Evolutionary conservation across 2,329 filamentous ascomycete genomes (phyloP), one percentile per base, ranked within the genome.

Genomic region (Trichophyton equinum): DNA sequence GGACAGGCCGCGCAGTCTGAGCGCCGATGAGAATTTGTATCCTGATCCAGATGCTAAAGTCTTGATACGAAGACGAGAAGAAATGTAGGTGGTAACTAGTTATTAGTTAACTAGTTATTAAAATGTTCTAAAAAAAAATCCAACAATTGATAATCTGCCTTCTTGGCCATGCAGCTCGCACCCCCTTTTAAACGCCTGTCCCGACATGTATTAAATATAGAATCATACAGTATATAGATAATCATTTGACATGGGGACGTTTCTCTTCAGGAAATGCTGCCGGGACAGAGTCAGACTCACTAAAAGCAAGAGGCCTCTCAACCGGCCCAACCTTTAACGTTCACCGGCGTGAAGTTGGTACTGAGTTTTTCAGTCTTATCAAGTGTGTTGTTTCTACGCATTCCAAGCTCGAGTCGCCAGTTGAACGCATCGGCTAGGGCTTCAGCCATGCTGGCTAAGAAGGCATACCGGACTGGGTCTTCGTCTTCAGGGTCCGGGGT

Each of bases 391-490:
- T 66, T 57, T 40, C 66, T 63, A 13, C 60, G 62, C 60, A 65
- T 44, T 11, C 65, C 66, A 33, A 63, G 61, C 59, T 65, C 61
- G 9, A 69, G 61, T 25, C 64, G 60, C 61, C 65, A 68, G 57
- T 69, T 69, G 49, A 68, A 67, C 6, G 67, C 66, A 20, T 66
- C 60, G 2, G 61, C 59, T 33, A 68, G 61, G 46, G 63, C 49
- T 1, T 68, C 67, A 27, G 25, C 25, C 25, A 27, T 27, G 25
- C 25, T 27, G 25, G 25, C 25, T 38, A 71, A 20, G 11, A 71
- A 63, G 0, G 68, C 67, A 61, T 70, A 71, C 1, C 68, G 67
- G 11, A 70, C 58, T 1, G 68, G 69, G 59, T 71, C 69, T 3
- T 33, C 2, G 53, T 71, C 69, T 22, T 30, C 44, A 1, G 68